A percentile compares a stretch with the other conserved stretches of the same genome.
These are phyloP conservation scores for Epichloe scottii DNA, from an alignment of 2,329 filamentous ascomycete species.

Conservation along the genomic window DNA sequence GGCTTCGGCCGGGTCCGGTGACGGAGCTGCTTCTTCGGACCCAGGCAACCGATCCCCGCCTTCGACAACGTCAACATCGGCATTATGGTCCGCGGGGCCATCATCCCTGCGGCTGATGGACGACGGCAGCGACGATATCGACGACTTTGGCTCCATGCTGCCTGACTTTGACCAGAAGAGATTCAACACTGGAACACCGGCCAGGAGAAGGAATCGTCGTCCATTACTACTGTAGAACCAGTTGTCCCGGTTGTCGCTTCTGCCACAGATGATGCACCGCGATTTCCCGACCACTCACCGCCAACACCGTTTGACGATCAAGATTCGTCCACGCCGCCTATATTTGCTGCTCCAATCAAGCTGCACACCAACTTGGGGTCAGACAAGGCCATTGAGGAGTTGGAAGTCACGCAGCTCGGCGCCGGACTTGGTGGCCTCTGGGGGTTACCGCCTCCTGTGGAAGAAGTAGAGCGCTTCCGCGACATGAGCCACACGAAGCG, in stretches of 20 bases:
- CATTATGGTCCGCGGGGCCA: constrained; percentile 22
- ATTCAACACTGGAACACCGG: constrained; percentile 11
- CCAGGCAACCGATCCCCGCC: constrained; percentile 13
- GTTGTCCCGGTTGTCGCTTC: not conserved
- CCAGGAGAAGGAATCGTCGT: not conserved
- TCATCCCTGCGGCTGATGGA: constrained; percentile 31
- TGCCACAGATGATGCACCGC: constrained; percentile 7
- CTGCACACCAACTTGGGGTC: constrained; percentile 20
- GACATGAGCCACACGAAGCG: constrained; percentile 36
- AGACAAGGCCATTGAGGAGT: constrained; percentile 19
- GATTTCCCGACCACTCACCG: not conserved
- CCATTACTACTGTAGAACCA: not conserved
- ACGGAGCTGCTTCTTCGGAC: constrained; percentile 7
- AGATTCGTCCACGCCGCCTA: constrained; percentile 14
- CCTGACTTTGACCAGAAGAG: constrained; percentile 37
- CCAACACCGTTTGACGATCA: constrained; percentile 2
- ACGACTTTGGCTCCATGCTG: constrained; percentile 37
- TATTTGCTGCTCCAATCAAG: constrained; percentile 24
- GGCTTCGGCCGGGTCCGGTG: constrained; percentile 6
- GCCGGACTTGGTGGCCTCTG: constrained; percentile 30
- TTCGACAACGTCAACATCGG: constrained; percentile 11
- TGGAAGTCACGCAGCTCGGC: constrained; percentile 22
- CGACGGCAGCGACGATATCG: constrained; percentile 33
- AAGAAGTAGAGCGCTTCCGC: constrained; percentile 31
- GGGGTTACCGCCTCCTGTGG: constrained; percentile 30